Conservation (phyloP, 306 rosid species). For the Glycine latifolia region DNA sequence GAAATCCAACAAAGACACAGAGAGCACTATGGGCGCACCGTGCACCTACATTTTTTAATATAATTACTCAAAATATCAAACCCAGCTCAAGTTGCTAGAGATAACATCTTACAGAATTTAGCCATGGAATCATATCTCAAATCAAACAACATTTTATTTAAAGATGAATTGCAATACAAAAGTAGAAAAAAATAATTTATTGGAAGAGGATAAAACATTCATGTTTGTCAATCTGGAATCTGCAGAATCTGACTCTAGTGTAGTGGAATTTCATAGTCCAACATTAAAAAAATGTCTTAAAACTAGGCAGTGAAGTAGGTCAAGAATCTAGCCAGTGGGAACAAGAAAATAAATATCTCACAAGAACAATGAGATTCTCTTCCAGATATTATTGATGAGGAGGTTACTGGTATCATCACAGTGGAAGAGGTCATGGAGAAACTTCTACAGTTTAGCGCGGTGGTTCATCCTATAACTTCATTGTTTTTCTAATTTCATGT, state of each 20-base stretch:
- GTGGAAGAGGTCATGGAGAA: constrained; percentile 92
- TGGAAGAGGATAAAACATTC: constrained; percentile 7
- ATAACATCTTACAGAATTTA: constrained; percentile 40
- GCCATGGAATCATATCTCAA: neutral
- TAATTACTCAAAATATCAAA: constrained; percentile 46
- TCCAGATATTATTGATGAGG: constrained; percentile 56
- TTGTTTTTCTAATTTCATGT: neutral
- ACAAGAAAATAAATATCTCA: constrained; percentile 38
- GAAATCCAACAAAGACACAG: too few relatives aligned
- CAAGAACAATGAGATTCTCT: constrained; percentile 50
- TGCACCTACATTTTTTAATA: too few relatives aligned
- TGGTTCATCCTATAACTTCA: neutral
- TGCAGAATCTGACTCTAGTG: constrained; percentile 47
- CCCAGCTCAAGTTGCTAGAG: constrained; percentile 37
- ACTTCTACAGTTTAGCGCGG: constrained; percentile 68
- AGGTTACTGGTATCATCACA: constrained; percentile 76
- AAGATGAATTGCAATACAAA: constrained; percentile 5
- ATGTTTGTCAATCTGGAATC: constrained; percentile 1
- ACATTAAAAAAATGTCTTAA: constrained; percentile 41
- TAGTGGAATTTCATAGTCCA: constrained; percentile 46
- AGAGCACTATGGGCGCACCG: too few relatives aligned
- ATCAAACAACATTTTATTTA: neutral
- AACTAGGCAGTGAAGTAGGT: constrained; percentile 31
- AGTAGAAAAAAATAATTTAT: neutral
- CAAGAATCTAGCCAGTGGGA: constrained; percentile 40